Evolutionary conservation across 768 basidiomycete genomes (phyloP), one percentile per base, ranked within the genome.

Genomic region (Leccinum aurantiacum): DNA sequence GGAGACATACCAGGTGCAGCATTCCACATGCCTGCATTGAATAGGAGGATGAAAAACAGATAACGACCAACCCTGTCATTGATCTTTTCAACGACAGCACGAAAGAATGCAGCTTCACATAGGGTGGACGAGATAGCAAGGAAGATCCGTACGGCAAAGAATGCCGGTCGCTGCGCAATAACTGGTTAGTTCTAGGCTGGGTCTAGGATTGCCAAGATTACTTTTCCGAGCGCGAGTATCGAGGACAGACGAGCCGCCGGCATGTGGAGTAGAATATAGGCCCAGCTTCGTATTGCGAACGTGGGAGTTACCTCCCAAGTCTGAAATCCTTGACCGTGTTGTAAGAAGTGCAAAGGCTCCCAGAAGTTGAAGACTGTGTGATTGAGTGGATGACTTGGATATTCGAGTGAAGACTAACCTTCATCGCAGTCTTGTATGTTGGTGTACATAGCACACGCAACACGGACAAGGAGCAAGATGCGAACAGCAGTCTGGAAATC

Each of bases 401-500:
- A 7, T 14, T 14, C 41, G 22, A 33, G 24, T 27, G 46, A 51
- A 52, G 35, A 54, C 68, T 61, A 56, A 94, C 96, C 95, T 85
- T 99, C 97, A 69, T 99, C 97, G 63, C 97, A 98, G 70, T 98
- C 97, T 67, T 88, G 85, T 58, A 96, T 91, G 65, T 93, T 93
- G 13, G 90, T 85, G 71, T 98, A 98, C 95, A 99, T 98, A 3
- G 95, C 97, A 1, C 83, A 87, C 25, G 84, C 76, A 31, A 95
- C 81, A 19, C 97, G 85, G 17, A 97, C 69, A 15, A 98, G 81
- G 53, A 97, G 76, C 44, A 98, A 71, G 44, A 97, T 82, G 52
- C 95, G 86, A 61, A 98, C 78, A 5, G 95, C 97, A 6, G 90
- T 77, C 37, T 87, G 89, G 68, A 95, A 89, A 62, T 86, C 84